Evolutionary conservation across 139 green algal genomes (phyloP), one percentile per base, ranked within the genome.

Genomic region (Edaphochlamys debaryana): DNA sequence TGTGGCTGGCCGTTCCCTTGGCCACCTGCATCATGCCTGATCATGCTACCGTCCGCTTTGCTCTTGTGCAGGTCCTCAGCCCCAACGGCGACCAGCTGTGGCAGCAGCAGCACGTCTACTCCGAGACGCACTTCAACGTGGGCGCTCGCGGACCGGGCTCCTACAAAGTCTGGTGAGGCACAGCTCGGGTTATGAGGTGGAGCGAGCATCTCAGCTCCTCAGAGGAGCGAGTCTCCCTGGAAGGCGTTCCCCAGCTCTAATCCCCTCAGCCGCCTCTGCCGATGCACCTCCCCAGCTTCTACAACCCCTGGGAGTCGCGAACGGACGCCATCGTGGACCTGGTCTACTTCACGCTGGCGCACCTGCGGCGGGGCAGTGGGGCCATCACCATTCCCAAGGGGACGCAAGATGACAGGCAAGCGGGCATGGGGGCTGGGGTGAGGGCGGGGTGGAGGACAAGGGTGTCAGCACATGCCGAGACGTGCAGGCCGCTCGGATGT

Each of bases 261-360:
- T n/a, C n/a, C n/a, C n/a, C n/a, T n/a, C n/a, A n/a, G n/a, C n/a
- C n/a, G n/a, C n/a, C n/a, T n/a, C n/a, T n/a, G n/a, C n/a, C n/a
- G n/a, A n/a, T n/a, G n/a, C n/a, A n/a, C n/a, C n/a, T n/a, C n/a
- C n/a, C n/a, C 82, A 92, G 88, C 80, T 83, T 92, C 41, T 84
- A 85, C 73, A 92, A 92, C 69, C 84, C 84, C 3, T 90, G 70
- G 64, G 86, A 93, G 72, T 88, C 76, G 48, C 80, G 88, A 25
- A 87, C 87, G 1, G 87, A 93, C 3, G 87, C 88, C 3, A 36
- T 89, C 7, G 85, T 93, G 3, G 89, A 93, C 79, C 87, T 93
- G n/a, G 87, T 93, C 22, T 93, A 93, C 87, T 90, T 93, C 73
- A 91, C 87, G 1, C 69, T 93, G 37, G 89, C 86, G 0, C 89